A percentile compares a stretch with the other conserved stretches of the same genome.
These are phyloP conservation scores for Aureobasidium mangrovei DNA, from an alignment of 2,329 filamentous ascomycete genomes.

Conservation along the genomic window DNA sequence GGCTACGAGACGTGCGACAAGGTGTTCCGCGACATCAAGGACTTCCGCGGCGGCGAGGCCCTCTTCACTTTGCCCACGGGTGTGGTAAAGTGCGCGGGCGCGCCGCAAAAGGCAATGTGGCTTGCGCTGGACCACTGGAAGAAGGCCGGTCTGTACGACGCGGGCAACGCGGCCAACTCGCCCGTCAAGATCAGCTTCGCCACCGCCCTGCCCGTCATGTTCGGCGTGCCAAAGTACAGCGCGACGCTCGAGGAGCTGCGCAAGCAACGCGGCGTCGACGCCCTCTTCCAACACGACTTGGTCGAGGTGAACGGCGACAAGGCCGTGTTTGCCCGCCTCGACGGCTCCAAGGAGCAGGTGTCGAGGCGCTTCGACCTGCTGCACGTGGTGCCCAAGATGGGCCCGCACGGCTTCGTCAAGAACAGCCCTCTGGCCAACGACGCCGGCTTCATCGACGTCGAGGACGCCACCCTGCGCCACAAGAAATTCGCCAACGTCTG, in stretches of 20 bases:
- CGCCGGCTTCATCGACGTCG: conserved; percentile 31
- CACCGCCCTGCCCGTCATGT: conserved; percentile 33
- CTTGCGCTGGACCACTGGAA: conserved; percentile 33
- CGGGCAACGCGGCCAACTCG: conserved; percentile 21
- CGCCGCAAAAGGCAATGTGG: conserved; percentile 36
- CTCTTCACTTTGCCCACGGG: conserved; percentile 33
- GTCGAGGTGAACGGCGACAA: conserved; percentile 30
- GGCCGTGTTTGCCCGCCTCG: conserved; percentile 26
- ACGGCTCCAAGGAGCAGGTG: conserved; percentile 21
- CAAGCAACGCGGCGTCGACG: conserved; percentile 29
- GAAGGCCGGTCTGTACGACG: conserved; percentile 28
- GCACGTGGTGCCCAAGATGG: conserved; percentile 32
- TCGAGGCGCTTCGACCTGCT: conserved; percentile 30
- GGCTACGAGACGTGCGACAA: conserved; percentile 33
- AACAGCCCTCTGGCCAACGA: conserved; percentile 28
- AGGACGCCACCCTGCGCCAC: conserved; percentile 29
- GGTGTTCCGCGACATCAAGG: conserved; percentile 25
- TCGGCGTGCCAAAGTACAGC: conserved; percentile 33
- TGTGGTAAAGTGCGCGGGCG: conserved; percentile 33
- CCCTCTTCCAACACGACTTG: conserved; percentile 32
- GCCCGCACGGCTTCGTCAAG: conserved; percentile 30
- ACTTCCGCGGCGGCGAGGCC: conserved; percentile 28
- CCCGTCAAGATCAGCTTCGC: conserved; percentile 31
- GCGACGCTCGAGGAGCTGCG: conserved; percentile 29
- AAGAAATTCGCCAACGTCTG: conserved; percentile 32